Evolutionary conservation across 2,329 filamentous ascomycete genomes (phyloP), one percentile per base, ranked within the genome.

Genomic region (Talaromyces sp.): DNA sequence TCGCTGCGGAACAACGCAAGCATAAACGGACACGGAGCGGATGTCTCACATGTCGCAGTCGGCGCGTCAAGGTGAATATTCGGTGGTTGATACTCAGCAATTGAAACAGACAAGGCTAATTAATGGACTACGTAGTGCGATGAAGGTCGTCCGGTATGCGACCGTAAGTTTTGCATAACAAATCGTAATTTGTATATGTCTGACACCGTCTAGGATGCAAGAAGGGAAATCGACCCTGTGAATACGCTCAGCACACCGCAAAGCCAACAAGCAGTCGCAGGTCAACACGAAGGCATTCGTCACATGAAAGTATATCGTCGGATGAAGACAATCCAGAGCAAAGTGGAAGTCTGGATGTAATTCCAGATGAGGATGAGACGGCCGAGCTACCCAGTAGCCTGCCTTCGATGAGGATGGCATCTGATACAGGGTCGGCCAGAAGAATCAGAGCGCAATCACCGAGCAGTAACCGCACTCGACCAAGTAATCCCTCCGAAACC

Each of bases 1-100:
- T 37, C n/a, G 27, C 45, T 52, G 31, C 75, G 33, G 91, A 96
- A 67, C 89, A 90, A 73, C 90, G 96, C 70, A 98, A 98, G 78
- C 94, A 98, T 76, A 90, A 93, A 67, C 88, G 95, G 70, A 98
- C 95, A 50, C 86, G 95, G 71, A 97, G 93, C 68, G 95, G 95
- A 33, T 99, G 95, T 80, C 97, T 87, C 74, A 98, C 93, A 56
- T 99, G 95, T 78, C 87, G 95, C 66, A 89, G 89, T 72, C 87
- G 95, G 70, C 87, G 95, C 76, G 93, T 98, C 61, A 98, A 89
- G 83, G 85, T 86, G 73, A 68, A 61, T 54, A 33, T 70, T 10
- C 43, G 19, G 31, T 13, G n/a, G 19, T 25, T 45, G 37, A 35
- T 15, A 22, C 11, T 17, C 10, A 25, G 25, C 25, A 19, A 39